Base-by-base conservation (phyloP, 352 stramenopile genomes). In the Pseudoperonospora humuli region DNA sequence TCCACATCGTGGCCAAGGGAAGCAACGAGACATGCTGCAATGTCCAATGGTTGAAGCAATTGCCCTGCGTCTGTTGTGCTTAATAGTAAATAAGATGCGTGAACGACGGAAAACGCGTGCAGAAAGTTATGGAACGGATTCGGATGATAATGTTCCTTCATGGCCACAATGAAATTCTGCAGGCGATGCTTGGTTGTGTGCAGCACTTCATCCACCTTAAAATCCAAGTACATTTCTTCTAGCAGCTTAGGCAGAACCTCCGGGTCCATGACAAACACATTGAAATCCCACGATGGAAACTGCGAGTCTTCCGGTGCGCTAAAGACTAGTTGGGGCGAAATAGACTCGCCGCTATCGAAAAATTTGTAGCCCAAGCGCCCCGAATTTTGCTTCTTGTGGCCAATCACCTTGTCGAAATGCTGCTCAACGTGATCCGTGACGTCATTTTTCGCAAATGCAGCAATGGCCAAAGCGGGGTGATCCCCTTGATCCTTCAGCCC, bases 121-220 rank as follows among this genome's bases (percentile, higher is more conserved):
- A 86, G 35, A 50, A 91, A 96, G 68, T 95, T 96, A 66, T 96
- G 86, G 56, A 96, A 96, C 33, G 86, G 80, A 47, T 93, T 93
- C 27, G 77, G 77, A 53, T 90, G 80, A 54, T 93, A 93, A 33
- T 86, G 71, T 14, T 86, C 75, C 42, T 86, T 86, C 45, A 87
- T 78, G 6, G 67, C 74, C 34, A 78, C 59, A 50, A 93, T 86
- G 37, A 93, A 93, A 46, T 88, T 86, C 25, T 73, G 72, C 31
- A 93, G 41, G 4, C 63, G 67, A 17, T 70, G 50, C 50, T 71
- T 69, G 11, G 70, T 73, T 17, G 68, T 81, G 13, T 73, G 51
- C 11, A 89, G 45, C 6, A 86, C 67, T 21, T 81, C 59, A 13
- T 80, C 54, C 52, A 93, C 50, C 46, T 72, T 71, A 23, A 85